These are phyloP conservation scores for Pythium monospermum DNA, from an alignment of 352 stramenopile species.

Conservation along the genomic window DNA sequence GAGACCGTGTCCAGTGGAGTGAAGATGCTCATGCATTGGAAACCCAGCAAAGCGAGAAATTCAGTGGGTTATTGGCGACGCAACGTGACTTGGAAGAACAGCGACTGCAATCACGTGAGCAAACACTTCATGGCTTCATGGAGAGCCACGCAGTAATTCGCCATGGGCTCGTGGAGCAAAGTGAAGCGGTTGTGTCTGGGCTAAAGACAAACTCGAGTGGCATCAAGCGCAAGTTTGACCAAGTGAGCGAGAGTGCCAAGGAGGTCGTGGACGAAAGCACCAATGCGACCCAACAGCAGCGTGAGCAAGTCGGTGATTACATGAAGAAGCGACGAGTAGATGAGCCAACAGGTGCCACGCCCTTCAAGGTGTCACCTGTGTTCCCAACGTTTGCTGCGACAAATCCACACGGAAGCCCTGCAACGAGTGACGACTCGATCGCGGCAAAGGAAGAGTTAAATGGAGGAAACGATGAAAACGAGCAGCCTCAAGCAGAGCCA, in stretches of 20 bases:
- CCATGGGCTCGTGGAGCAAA: slow-evolving; percentile 1
- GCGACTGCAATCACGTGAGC: slow-evolving; percentile 4
- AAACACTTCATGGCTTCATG: slow-evolving; percentile 2
- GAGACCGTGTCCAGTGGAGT: slow-evolving; percentile 7
- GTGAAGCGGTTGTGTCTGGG: neutral
- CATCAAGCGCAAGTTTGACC: slow-evolving; percentile 20
- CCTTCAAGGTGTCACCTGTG: slow-evolving; percentile 13
- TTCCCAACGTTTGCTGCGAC: slow-evolving; percentile 20
- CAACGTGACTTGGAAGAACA: neutral
- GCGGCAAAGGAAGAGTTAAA: neutral
- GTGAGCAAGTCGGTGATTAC: slow-evolving; percentile 10
- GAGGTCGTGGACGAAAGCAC: slow-evolving; percentile 9
- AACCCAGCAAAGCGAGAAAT: slow-evolving; percentile 7
- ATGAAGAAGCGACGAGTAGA: slow-evolving; percentile 24
- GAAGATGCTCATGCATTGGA: slow-evolving; percentile 5
- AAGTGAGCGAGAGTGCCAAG: neutral
- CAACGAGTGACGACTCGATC: neutral
- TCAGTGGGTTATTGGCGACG: neutral
- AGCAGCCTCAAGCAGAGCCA: slow-evolving; percentile 2
- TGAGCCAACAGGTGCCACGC: slow-evolving; percentile 15
- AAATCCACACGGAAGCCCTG: slow-evolving; percentile 1
- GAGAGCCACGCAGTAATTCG: slow-evolving; percentile 6
- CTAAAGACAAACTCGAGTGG: slow-evolving; percentile 9
- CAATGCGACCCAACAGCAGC: slow-evolving; percentile 1
- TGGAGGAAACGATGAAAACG: slow-evolving; percentile 14